phyloP scores from a whole-genome alignment of 83 land plant species.

The Diphasiastrum complanatum region DNA sequence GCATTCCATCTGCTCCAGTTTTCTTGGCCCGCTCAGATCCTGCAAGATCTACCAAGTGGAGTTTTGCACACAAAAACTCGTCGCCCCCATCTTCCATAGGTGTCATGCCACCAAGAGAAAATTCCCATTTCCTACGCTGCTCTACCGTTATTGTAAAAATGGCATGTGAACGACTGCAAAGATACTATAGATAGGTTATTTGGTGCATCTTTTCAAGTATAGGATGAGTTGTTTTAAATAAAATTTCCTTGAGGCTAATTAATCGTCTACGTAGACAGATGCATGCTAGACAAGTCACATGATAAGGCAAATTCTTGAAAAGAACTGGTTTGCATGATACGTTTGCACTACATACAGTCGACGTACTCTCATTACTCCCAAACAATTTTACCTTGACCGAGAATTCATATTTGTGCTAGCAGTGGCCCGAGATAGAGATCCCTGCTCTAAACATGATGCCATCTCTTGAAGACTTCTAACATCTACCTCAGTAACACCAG shows the following conservation, averaged over 20 bases:
- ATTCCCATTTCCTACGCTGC: slow-evolving; percentile 68
- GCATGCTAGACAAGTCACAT: too few species aligned
- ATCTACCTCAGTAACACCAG: slow-evolving; percentile 89
- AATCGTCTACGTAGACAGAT: too few species aligned
- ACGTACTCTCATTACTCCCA: too few species aligned
- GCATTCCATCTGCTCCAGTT: slow-evolving; percentile 97
- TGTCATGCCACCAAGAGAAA: slow-evolving; percentile 24
- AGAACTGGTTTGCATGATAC: too few species aligned
- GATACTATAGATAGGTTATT: too few species aligned
- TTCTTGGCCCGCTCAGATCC: slow-evolving; percentile 97
- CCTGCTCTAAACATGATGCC: slow-evolving; percentile 75
- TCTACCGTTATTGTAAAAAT: slow-evolving; percentile 98
- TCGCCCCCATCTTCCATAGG: slow-evolving; percentile 51
- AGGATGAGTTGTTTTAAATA: too few species aligned
- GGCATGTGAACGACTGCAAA: slow-evolving; percentile 94
- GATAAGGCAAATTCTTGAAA: too few species aligned
- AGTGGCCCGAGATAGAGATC: slow-evolving; percentile 86
- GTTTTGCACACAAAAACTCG: slow-evolving; percentile 92
- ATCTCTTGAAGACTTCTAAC: slow-evolving; percentile 77
- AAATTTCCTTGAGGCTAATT: too few species aligned
- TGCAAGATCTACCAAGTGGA: slow-evolving; percentile 98
- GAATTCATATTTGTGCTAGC: slow-evolving; percentile 56
- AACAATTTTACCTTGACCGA: slow-evolving; percentile 29
- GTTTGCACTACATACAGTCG: too few species aligned
- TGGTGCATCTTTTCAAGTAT: too few species aligned